Conservation (phyloP, 768 basidiomycete genomes). For the Lyophyllum semitale region DNA sequence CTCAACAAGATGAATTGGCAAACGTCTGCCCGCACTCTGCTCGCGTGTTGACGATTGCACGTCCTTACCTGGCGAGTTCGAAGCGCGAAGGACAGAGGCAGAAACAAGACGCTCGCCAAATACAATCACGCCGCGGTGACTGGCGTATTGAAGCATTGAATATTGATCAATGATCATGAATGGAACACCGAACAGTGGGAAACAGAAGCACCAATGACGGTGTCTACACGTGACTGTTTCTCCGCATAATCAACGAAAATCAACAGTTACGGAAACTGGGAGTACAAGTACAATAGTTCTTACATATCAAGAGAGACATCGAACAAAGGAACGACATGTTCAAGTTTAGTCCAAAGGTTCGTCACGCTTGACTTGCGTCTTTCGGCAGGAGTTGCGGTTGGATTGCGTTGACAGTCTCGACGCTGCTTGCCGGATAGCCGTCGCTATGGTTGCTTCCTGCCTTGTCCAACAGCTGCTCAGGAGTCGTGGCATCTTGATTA, state of each 20-base stretch:
- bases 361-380: not conserved
- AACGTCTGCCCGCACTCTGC: not conserved
- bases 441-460: slow-evolving; percentile 14
- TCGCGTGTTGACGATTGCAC: not conserved
- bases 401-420: not conserved
- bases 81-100: not conserved
- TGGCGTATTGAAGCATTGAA: not conserved
- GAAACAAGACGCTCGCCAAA: not conserved
- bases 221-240: not conserved
- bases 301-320: not conserved
- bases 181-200: not conserved
- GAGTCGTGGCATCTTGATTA: slow-evolving; percentile 40
- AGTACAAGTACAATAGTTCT: slow-evolving; percentile 1
- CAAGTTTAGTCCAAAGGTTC: not conserved
- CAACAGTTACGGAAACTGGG: not conserved
- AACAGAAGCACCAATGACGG: not conserved
- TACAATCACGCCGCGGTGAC: not conserved
- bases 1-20: not conserved
- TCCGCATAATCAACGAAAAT: not conserved
- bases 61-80: not conserved
- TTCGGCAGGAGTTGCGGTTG: not conserved
- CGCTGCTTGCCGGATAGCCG: not conserved
- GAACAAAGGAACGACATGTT: not conserved
- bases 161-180: no score
- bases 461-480: slow-evolving; percentile 35